Evolutionary conservation across 179 eudicot genomes (phyloP).

Genomic region (Silene noctiflora): DNA sequence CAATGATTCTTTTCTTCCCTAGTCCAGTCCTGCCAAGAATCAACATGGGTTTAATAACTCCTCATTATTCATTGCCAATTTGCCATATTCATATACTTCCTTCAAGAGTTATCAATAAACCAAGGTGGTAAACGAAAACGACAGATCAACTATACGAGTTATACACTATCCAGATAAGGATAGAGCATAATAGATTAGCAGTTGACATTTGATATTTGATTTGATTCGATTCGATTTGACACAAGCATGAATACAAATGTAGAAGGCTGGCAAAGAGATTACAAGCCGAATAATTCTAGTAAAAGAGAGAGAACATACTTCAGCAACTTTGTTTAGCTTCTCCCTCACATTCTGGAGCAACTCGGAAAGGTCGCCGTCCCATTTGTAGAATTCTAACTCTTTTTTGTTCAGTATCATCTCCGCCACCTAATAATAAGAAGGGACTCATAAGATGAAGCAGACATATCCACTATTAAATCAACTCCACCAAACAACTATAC

Average conservation of each 20-base stretch:
- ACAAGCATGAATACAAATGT: slow-evolving; percentile 8
- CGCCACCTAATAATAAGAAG: slow-evolving; percentile 49
- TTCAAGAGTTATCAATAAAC: too few species aligned
- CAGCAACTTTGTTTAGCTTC: slow-evolving; percentile 74
- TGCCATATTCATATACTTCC: background rate
- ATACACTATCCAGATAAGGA: background rate
- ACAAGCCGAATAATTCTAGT: background rate
- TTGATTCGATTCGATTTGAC: too few species aligned
- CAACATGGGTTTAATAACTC: background rate
- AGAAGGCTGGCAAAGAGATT: background rate
- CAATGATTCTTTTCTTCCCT: slow-evolving; percentile 93
- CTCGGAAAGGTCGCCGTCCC: slow-evolving; percentile 79
- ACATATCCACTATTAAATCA: slow-evolving; percentile 1
- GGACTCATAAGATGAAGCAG: background rate
- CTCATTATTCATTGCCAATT: background rate
- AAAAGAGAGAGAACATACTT: slow-evolving; percentile 39
- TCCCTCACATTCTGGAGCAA: slow-evolving; percentile 79
- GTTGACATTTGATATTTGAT: background rate
- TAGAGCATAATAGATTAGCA: background rate
- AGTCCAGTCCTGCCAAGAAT: slow-evolving; percentile 59
- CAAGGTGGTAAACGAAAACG: background rate
- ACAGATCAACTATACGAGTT: background rate
- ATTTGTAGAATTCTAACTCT: slow-evolving; percentile 84
- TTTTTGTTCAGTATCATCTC: slow-evolving; percentile 62
- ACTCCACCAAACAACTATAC: background rate